These are phyloP conservation scores for Elsinoe arachidis DNA, from an alignment of 2,329 filamentous ascomycete genomes.

Conservation along the genomic window DNA sequence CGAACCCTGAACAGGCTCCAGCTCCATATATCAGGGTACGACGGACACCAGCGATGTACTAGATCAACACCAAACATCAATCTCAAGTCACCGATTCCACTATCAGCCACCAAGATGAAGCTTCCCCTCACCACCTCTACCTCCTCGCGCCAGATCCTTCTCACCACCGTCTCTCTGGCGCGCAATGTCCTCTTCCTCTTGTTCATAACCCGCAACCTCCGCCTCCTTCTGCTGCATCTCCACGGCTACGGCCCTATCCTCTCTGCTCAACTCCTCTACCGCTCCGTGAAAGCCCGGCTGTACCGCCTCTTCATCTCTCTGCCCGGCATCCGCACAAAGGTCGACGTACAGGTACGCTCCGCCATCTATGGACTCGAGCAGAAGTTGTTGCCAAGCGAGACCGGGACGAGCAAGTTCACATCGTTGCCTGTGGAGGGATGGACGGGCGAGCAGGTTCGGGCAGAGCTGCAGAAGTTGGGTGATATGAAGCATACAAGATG, in stretches of 20 bases:
- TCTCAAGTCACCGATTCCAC: not conserved
- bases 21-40: too few species aligned
- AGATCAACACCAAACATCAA: not conserved
- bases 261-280: conserved; percentile 65
- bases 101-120: not conserved
- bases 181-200: conserved; percentile 83
- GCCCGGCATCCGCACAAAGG: conserved; percentile 77
- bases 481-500: conserved; percentile 89
- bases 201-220: conserved; percentile 75
- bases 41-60: not conserved
- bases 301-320: conserved; percentile 81
- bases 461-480: conserved; percentile 69
- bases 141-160: not conserved
- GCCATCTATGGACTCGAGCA: conserved; percentile 70
- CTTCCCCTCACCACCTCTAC: not conserved
- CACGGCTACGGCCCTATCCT: conserved; percentile 83
- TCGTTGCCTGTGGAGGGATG: conserved; percentile 76
- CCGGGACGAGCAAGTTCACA: conserved; percentile 63
- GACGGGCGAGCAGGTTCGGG: conserved; percentile 66
- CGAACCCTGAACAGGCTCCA: too few species aligned
- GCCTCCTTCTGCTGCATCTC: conserved; percentile 72
- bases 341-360: conserved; percentile 74
- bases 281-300: conserved; percentile 58
- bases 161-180: conserved; percentile 31
- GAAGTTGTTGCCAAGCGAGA: conserved; percentile 70